A percentile compares a stretch with the other conserved stretches of the same genome.
Evolutionary conservation across 805 yeast species (phyloP).

Genomic region (Lipomyces sp.): DNA sequence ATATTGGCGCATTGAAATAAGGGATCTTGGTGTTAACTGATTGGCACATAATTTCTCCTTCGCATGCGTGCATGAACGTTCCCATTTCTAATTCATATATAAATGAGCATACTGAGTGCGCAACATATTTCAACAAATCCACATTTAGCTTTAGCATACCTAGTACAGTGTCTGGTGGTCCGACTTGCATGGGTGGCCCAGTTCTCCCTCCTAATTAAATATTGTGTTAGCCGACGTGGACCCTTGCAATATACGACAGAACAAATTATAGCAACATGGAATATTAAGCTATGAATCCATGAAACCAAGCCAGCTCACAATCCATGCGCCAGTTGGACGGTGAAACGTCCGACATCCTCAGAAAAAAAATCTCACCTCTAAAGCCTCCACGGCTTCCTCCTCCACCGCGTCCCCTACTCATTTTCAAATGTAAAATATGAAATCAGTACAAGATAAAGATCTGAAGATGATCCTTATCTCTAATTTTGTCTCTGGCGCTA

Average conservation of each 20-base stretch:
- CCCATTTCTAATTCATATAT: conserved; percentile 72
- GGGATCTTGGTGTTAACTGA: conserved; percentile 94
- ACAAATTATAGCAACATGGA: not conserved
- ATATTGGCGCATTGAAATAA: conserved; percentile 98
- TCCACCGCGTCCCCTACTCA: conserved; percentile 75
- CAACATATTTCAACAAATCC: not conserved
- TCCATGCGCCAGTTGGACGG: not conserved
- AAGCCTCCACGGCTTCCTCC: conserved; percentile 59
- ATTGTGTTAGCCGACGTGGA: not conserved
- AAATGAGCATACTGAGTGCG: not conserved
- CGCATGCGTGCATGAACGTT: conserved; percentile 85
- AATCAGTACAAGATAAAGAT: not conserved
- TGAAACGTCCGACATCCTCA: no score
- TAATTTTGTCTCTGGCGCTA: not conserved
- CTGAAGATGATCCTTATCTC: not conserved
- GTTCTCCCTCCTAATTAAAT: conserved; percentile 60
- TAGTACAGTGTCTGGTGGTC: conserved; percentile 91
- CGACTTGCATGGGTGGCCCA: conserved; percentile 76
- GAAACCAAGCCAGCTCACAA: not conserved
- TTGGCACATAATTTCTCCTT: conserved; percentile 96
- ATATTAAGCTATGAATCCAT: not conserved
- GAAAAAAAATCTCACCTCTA: conserved; percentile 22
- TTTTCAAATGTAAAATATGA: conserved; percentile 38
- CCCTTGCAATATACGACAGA: not conserved
- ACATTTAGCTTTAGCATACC: conserved; percentile 28